Percentiles rank a stretch among this genome's conserved stretches.
These are phyloP conservation scores for Nicotiana sylvestris DNA, from an alignment of 257 asterid species.

Conservation along the genomic window DNA sequence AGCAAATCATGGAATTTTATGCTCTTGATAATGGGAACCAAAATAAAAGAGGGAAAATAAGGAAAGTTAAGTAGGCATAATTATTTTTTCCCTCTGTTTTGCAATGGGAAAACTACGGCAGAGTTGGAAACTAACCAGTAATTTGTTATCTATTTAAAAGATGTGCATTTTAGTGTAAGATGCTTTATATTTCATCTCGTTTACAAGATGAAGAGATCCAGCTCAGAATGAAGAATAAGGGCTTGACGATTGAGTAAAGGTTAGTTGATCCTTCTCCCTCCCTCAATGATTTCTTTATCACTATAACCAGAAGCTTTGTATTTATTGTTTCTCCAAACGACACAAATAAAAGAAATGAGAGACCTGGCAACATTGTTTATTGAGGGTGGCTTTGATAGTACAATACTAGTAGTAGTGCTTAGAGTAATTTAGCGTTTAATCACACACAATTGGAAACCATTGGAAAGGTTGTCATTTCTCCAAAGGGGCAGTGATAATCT, in stretches of 20 bases:
- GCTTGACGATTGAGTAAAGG: background rate
- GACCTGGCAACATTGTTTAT: too few relatives aligned
- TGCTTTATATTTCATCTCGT: background rate
- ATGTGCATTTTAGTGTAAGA: background rate
- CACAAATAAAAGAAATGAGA: too few relatives aligned
- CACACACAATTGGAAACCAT: too few relatives aligned
- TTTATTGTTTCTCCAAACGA: too few relatives aligned
- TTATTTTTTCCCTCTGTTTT: background rate
- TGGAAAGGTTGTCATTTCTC: too few relatives aligned
- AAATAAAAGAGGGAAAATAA: background rate
- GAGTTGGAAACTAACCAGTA: background rate
- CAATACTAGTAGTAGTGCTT: too few relatives aligned
- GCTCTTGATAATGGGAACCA: background rate
- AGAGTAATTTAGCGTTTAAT: too few relatives aligned
- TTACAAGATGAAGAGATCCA: background rate
- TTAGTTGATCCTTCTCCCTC: background rate
- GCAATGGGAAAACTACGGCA: background rate
- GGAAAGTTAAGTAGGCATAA: background rate
- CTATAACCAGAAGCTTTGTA: too few relatives aligned
- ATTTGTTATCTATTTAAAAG: background rate
- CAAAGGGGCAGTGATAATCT: too few relatives aligned
- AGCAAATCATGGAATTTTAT: background rate
- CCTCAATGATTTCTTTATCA: too few relatives aligned
- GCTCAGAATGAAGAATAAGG: background rate
- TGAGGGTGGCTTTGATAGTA: too few relatives aligned